Conservation (phyloP, 2,329 filamentous ascomycete species). For the Alternaria arbusti region DNA sequence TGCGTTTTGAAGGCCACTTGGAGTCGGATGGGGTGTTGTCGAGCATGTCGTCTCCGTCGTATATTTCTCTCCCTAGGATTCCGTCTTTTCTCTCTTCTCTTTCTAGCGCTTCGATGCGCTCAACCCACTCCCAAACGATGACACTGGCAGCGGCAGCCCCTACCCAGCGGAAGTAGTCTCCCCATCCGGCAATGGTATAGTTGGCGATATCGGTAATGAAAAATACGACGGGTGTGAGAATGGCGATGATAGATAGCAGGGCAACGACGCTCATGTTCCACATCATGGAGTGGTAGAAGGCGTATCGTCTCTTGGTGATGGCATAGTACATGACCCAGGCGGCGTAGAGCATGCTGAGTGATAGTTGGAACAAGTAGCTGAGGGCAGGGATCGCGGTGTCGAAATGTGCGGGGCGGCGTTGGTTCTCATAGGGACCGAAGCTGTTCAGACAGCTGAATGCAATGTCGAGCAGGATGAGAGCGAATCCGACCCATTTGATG, state of each 20-base stretch:
- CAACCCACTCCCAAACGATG: constrained; percentile 99
- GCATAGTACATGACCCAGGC: constrained; percentile 95
- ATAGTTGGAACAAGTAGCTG: constrained; percentile 87
- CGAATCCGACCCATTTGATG: constrained; percentile 98
- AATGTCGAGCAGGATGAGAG: constrained; percentile 86
- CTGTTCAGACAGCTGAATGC: constrained; percentile 92
- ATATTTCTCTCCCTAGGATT: constrained; percentile 87
- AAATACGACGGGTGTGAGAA: constrained; percentile 88
- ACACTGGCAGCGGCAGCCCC: constrained; percentile 91
- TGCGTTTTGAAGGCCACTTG: constrained; percentile 53
- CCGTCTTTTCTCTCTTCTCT: constrained; percentile 93
- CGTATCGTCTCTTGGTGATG: constrained; percentile 87
- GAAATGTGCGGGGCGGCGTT: constrained; percentile 73
- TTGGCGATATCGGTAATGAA: constrained; percentile 91
- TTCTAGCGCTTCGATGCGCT: constrained; percentile 89
- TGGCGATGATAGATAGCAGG: constrained; percentile 76
- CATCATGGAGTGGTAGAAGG: constrained; percentile 90
- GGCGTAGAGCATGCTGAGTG: constrained; percentile 85
- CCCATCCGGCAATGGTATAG: constrained; percentile 86
- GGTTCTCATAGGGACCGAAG: constrained; percentile 66
- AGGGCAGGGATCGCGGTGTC: constrained; percentile 89
- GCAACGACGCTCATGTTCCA: constrained; percentile 85
- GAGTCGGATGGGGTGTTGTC: constrained; percentile 68
- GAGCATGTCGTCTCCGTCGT: constrained; percentile 92
- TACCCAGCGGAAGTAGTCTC: constrained; percentile 96